phyloP scores from a whole-genome alignment of 345 rosid species.

The Populus alba region DNA sequence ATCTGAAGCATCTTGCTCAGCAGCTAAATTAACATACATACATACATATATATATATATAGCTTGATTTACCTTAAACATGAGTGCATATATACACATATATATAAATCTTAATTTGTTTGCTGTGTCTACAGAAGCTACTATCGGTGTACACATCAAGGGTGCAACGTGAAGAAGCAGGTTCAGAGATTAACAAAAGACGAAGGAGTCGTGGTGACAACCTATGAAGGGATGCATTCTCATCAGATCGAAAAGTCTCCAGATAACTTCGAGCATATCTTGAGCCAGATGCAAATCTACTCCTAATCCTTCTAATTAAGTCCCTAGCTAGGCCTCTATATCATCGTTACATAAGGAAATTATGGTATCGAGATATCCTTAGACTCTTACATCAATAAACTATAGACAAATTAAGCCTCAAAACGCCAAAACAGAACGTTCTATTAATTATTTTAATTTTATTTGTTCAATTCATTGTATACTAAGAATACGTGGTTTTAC shows the following conservation, averaged over 20 bases:
- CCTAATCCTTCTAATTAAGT: background rate
- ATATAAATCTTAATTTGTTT: background rate
- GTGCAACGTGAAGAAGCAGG: constrained; percentile 34
- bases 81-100: no score
- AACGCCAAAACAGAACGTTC: no score
- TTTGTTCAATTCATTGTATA: no score
- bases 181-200: constrained; percentile 30
- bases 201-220: constrained; percentile 32
- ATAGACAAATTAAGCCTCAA: background rate
- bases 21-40: background rate
- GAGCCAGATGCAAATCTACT: constrained; percentile 33
- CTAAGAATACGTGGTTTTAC: no score
- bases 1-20: background rate
- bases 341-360: background rate
- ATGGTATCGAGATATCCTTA: background rate
- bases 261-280: constrained; percentile 35
- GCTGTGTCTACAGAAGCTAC: constrained; percentile 23
- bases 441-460: no score
- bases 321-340: background rate
- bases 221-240: constrained; percentile 34
- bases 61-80: background rate
- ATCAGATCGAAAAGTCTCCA: constrained; percentile 28
- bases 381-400: no score
- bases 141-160: constrained; percentile 34
- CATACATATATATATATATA: no score